phyloP scores from a whole-genome alignment of 164 flowering plant genomes.

The Cinnamomum micranthum region DNA sequence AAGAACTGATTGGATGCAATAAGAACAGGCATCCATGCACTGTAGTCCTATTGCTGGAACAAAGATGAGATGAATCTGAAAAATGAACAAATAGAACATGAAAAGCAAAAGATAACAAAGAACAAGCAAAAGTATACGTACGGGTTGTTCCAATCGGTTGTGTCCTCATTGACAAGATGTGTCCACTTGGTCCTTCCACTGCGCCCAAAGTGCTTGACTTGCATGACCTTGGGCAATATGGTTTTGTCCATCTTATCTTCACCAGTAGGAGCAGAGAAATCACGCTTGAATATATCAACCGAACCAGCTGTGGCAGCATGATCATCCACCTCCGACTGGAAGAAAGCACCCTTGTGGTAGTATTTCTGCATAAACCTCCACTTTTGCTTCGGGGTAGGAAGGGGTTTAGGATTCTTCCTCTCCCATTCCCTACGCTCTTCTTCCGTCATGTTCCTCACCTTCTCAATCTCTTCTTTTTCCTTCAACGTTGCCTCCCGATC shows the following conservation, averaged over 20 bases:
- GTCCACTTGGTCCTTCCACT: slow-evolving; percentile 98
- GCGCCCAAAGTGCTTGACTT: slow-evolving; percentile 93
- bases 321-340: slow-evolving; percentile 60
- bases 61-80: neutral
- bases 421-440: slow-evolving; percentile 94
- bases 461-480: slow-evolving; percentile 91
- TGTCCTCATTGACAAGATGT: slow-evolving; percentile 92
- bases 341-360: slow-evolving; percentile 95
- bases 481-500: slow-evolving; percentile 67
- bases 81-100: neutral
- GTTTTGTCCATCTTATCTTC: slow-evolving; percentile 88
- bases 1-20: neutral
- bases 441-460: slow-evolving; percentile 86
- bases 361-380: slow-evolving; percentile 98
- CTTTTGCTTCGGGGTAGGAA: slow-evolving; percentile 53
- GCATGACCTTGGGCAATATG: slow-evolving; percentile 90
- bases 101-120: neutral
- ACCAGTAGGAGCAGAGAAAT: slow-evolving; percentile 89
- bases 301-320: slow-evolving; percentile 48
- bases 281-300: slow-evolving; percentile 51
- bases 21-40: neutral
- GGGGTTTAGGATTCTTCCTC: slow-evolving; percentile 77
- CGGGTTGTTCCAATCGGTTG: slow-evolving; percentile 93
- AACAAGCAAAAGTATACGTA: slow-evolving; percentile 30
- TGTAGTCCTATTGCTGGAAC: too few species aligned